phyloP scores from a whole-genome alignment of 2,329 filamentous ascomycete species.

The Purpureocillium lavendulum region DNA sequence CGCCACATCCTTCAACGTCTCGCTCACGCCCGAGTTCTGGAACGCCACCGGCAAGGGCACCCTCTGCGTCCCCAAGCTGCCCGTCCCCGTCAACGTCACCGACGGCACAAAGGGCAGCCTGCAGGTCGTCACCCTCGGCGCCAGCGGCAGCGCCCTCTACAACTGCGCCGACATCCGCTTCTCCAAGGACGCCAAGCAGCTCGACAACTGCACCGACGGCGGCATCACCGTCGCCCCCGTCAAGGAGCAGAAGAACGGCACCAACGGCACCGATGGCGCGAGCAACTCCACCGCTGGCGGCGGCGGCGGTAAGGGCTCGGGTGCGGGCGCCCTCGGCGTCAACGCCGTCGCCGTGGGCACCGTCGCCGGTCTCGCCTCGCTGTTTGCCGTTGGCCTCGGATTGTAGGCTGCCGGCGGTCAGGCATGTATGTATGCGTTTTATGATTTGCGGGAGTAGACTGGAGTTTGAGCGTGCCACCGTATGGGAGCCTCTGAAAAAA shows the following conservation, averaged over 20 bases:
- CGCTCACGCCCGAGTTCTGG: conserved; percentile 50
- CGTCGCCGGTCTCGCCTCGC: conserved; percentile 27
- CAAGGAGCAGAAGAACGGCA: conserved; percentile 17
- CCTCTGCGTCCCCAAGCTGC: conserved; percentile 57
- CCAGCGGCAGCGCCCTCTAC: conserved; percentile 54
- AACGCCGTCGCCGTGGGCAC: conserved; percentile 21
- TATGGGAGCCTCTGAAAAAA: too few relatives aligned
- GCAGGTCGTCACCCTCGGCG: conserved; percentile 59
- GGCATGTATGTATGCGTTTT: too few relatives aligned
- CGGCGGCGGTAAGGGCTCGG: conserved; percentile 7
- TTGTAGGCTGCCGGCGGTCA: conserved; percentile 16
- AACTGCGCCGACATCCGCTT: conserved; percentile 72
- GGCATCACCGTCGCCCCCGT: conserved; percentile 34
- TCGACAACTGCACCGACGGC: conserved; percentile 23
- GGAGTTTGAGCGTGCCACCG: too few relatives aligned
- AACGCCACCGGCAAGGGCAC: conserved; percentile 52
- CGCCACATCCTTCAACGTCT: conserved; percentile 59
- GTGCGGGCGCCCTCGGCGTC: conserved; percentile 13
- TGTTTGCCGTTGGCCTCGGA: conserved; percentile 27
- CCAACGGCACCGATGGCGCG: not conserved
- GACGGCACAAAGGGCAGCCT: conserved; percentile 59
- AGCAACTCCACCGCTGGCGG: conserved; percentile 6
- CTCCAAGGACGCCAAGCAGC: conserved; percentile 37
- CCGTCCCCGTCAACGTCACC: conserved; percentile 42
- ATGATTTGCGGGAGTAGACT: too few relatives aligned